Evolutionary conservation across 1,139 yeast species (phyloP).

Genomic region (Yamadazyma songkhlaensis): DNA sequence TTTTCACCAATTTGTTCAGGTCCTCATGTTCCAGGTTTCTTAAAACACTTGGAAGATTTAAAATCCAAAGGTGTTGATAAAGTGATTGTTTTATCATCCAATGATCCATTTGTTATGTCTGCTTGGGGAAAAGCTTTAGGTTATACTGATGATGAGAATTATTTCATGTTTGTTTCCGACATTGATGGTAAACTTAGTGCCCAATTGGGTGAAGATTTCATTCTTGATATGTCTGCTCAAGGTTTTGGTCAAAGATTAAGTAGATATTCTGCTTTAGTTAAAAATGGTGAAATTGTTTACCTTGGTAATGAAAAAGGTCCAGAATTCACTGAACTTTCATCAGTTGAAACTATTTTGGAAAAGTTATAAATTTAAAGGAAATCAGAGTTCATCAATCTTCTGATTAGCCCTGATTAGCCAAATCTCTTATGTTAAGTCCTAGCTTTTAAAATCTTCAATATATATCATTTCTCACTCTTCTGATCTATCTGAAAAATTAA

Average conservation of each 20-base stretch:
- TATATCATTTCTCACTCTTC: not conserved
- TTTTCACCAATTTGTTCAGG: constrained; percentile 89
- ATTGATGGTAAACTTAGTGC: constrained; percentile 53
- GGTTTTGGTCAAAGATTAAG: constrained; percentile 68
- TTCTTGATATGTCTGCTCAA: constrained; percentile 44
- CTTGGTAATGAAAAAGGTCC: constrained; percentile 60
- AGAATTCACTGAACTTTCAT: constrained; percentile 58
- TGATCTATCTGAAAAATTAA: constrained; percentile 1
- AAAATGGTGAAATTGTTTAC: constrained; percentile 61
- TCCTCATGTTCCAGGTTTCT: constrained; percentile 75
- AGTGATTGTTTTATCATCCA: constrained; percentile 70
- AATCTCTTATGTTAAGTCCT: too few relatives aligned
- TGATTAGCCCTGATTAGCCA: too few relatives aligned
- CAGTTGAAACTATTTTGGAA: constrained; percentile 53
- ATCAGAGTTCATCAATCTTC: too few relatives aligned
- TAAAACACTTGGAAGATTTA: constrained; percentile 50
- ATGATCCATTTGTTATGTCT: constrained; percentile 75
- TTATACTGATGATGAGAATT: constrained; percentile 43
- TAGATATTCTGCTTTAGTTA: constrained; percentile 68
- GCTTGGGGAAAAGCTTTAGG: constrained; percentile 83
- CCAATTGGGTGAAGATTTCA: constrained; percentile 45
- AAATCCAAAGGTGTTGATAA: constrained; percentile 69
- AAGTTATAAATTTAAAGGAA: too few relatives aligned
- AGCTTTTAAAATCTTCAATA: not conserved
- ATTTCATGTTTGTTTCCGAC: constrained; percentile 69